phyloP scores from a whole-genome alignment of 768 basidiomycete species.

The Panellus pusillus region DNA sequence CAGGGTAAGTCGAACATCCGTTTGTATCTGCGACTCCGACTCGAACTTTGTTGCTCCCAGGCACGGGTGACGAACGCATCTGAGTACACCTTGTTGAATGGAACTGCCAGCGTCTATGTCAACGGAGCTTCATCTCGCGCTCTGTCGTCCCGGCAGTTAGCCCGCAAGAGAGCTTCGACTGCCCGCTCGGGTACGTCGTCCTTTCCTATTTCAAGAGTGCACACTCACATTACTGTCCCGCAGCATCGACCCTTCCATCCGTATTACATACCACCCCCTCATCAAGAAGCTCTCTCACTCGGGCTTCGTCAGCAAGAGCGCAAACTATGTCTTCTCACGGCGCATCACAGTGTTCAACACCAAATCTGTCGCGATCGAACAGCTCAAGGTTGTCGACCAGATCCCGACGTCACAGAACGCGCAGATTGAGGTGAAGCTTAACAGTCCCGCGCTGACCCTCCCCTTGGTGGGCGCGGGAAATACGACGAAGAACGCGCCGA shows the following conservation, averaged over 20 bases:
- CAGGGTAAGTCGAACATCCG: conserved; percentile 18
- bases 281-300: conserved; percentile 26
- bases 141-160: conserved; percentile 26
- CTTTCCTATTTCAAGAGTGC: neutral
- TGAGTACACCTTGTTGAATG: conserved; percentile 27
- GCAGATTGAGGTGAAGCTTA: conserved; percentile 22
- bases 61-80: conserved; percentile 31
- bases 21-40: neutral
- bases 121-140: conserved; percentile 31
- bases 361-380: conserved; percentile 17
- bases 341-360: conserved; percentile 27
- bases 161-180: conserved; percentile 32
- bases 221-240: no score
- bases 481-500: conserved; percentile 4
- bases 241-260: conserved; percentile 29
- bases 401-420: conserved; percentile 27
- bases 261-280: conserved; percentile 28
- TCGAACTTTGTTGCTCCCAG: conserved; percentile 11
- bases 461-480: conserved; percentile 10
- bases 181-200: conserved; percentile 29
- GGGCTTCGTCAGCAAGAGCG: conserved; percentile 26
- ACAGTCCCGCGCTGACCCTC: conserved; percentile 17
- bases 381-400: conserved; percentile 25
- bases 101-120: conserved; percentile 29
- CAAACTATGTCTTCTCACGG: conserved; percentile 25